Conservation (phyloP, 2,329 filamentous ascomycete species). For the Hypoxylon sp. region DNA sequence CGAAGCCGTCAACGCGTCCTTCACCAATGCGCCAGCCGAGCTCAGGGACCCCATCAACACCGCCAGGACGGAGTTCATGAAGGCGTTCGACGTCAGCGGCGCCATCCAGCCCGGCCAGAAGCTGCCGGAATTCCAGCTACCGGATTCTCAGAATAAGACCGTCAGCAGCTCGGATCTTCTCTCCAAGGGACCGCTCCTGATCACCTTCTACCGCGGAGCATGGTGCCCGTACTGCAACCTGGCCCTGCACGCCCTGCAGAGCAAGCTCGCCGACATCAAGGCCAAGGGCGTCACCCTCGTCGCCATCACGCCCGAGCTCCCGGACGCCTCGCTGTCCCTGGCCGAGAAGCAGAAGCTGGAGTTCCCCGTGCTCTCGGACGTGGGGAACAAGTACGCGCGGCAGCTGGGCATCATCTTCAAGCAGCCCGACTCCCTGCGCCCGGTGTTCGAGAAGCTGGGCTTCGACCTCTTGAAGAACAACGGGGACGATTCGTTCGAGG, state of each 20-base stretch:
- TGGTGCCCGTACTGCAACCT: constrained; percentile 19
- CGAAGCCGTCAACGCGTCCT: neutral
- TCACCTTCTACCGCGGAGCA: constrained; percentile 16
- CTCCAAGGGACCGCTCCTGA: constrained; percentile 1
- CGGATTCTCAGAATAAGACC: neutral
- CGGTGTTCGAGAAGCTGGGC: constrained; percentile 1
- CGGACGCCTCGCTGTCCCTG: neutral
- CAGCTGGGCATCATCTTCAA: constrained; percentile 2
- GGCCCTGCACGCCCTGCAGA: constrained; percentile 4
- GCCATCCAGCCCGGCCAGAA: constrained; percentile 9
- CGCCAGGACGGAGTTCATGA: neutral
- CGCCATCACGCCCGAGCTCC: constrained; percentile 12
- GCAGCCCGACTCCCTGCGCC: constrained; percentile 3
- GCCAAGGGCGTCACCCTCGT: constrained; percentile 15
- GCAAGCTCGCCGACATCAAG: constrained; percentile 8
- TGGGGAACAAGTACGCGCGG: constrained; percentile 7
- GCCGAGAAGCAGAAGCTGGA: constrained; percentile 13
- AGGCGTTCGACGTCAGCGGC: constrained; percentile 3
- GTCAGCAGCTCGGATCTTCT: neutral
- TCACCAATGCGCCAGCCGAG: neutral
- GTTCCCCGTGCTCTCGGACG: constrained; percentile 7
- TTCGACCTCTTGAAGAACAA: constrained; percentile 3
- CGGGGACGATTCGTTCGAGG: constrained; percentile 12
- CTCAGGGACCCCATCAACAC: constrained; percentile 1
- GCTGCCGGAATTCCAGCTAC: neutral